Conservation (phyloP, 164 flowering plant species). For the Saururus chinensis region DNA sequence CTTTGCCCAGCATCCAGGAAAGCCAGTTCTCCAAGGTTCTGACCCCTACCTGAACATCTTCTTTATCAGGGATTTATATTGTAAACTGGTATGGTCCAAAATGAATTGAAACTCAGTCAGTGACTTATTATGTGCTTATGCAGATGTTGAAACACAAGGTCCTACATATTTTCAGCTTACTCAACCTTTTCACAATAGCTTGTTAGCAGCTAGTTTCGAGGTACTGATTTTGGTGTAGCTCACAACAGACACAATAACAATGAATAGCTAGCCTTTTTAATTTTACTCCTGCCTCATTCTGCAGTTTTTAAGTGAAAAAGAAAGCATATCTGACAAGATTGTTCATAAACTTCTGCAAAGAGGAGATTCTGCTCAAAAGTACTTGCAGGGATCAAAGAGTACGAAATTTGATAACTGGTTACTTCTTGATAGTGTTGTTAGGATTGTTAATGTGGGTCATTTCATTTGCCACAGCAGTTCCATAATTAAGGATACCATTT, state of each 20-base stretch:
- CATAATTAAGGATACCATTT: constrained; percentile 30
- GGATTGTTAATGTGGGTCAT: constrained; percentile 42
- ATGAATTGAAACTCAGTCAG: background rate
- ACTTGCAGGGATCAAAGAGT: constrained; percentile 59
- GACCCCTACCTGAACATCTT: background rate
- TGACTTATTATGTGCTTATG: background rate
- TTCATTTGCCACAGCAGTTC: constrained; percentile 43
- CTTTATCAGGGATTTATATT: background rate
- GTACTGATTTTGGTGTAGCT: background rate
- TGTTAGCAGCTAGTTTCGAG: constrained; percentile 16
- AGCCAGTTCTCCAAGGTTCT: constrained; percentile 9
- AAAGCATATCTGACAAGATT: constrained; percentile 27
- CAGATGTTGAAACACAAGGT: constrained; percentile 41
- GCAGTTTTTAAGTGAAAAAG: constrained; percentile 36
- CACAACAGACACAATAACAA: too few species aligned
- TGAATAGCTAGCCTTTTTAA: too few species aligned
- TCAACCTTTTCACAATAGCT: constrained; percentile 48
- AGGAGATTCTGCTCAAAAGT: constrained; percentile 75
- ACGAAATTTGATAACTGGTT: constrained; percentile 56
- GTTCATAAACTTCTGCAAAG: constrained; percentile 54
- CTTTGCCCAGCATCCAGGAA: background rate
- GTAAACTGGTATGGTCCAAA: background rate
- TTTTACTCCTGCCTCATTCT: background rate
- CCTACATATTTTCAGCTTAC: constrained; percentile 37
- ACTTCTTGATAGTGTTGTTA: constrained; percentile 65